Base-by-base conservation (phyloP, 768 basidiomycete species). In the Russula emetica region DNA sequence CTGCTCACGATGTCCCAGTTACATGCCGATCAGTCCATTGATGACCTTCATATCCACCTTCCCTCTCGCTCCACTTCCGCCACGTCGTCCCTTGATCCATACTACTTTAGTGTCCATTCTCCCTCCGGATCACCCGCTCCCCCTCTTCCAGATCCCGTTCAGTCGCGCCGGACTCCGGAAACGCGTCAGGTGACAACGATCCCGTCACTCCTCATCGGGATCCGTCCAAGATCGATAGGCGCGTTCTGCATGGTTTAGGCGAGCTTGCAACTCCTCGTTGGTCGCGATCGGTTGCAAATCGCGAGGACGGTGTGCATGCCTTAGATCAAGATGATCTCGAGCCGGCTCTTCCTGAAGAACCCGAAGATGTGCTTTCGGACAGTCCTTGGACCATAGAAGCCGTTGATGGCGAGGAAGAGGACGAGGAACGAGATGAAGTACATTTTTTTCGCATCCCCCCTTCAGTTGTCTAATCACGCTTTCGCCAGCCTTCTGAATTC, bases 211-310 rank as follows among this genome's bases (percentile, higher is more conserved):
- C 92, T 10, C 86, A 82, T 38, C 82, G 83, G 63, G 87, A 93
- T 76, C 88, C 90, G 24, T 84, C 90, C 24, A 73, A 78, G 68
- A 93, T 94, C 65, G 94, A 98, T 77, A 82, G 97, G 62, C 82
- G 85, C 20, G 89, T 86, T 42, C 84, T 98, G 45, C 85, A 98
- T 58, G 97, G 97, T 28, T 90, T 98, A 6, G 97, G 97, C 42
- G 97, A 99, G 76, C 83, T 98, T 36, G 79, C 94, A 22, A 99
- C 97, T n/a, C 97, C 97, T 54, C 84, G 94, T 65, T 99, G 94
- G 95, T 82, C 82, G 64, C 83, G 83, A 71, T 73, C 76, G 32
- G 80, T 81, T 54, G 74, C 77, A 40, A 73, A 74, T 57, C 69
- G 72, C 55, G 73, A 71, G 36, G 70, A 71, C 20, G 71, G 75